Conservation (phyloP, 495 filamentous ascomycete genomes). For the Tetracladium marchalianum region DNA sequence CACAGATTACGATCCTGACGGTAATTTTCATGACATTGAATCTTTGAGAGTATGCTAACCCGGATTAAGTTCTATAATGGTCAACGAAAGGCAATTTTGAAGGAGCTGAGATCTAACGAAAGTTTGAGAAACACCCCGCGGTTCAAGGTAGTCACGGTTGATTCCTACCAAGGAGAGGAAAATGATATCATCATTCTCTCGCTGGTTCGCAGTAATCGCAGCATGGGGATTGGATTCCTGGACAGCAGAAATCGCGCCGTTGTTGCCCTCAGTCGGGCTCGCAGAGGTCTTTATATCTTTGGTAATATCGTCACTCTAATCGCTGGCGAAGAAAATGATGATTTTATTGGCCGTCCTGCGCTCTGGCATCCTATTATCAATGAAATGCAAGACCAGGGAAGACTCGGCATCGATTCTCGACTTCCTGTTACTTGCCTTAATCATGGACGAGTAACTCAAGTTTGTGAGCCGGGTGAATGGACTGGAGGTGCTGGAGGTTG, state of each 20-base stretch:
- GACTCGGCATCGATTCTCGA: conserved; percentile 8
- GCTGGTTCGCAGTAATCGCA: conserved; percentile 61
- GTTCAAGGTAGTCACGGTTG: conserved; percentile 73
- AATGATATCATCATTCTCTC: conserved; percentile 82
- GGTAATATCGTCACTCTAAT: conserved; percentile 42
- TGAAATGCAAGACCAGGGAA: not conserved
- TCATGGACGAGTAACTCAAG: conserved; percentile 17
- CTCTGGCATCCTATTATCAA: conserved; percentile 24
- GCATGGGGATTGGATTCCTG: conserved; percentile 57
- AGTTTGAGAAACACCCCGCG: conserved; percentile 32
- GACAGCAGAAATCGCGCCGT: conserved; percentile 69
- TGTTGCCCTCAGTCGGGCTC: conserved; percentile 83
- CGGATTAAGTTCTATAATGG: conserved; percentile 64
- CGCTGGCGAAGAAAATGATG: conserved; percentile 1
- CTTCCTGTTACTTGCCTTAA: conserved; percentile 28
- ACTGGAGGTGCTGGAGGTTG: conserved; percentile 52
- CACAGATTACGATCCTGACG: conserved; percentile 74
- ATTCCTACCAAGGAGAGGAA: conserved; percentile 92
- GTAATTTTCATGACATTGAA: conserved; percentile 2
- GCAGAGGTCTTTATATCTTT: conserved; percentile 77
- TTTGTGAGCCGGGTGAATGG: conserved; percentile 36
- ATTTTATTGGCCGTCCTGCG: conserved; percentile 7
- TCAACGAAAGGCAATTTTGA: conserved; percentile 58
- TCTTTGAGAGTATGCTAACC: conserved; percentile 1
- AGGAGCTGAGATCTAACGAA: conserved; percentile 36